Evolutionary conservation across 2,329 filamentous ascomycete genomes (phyloP).

Genomic region (Ustilaginoidea virens): DNA sequence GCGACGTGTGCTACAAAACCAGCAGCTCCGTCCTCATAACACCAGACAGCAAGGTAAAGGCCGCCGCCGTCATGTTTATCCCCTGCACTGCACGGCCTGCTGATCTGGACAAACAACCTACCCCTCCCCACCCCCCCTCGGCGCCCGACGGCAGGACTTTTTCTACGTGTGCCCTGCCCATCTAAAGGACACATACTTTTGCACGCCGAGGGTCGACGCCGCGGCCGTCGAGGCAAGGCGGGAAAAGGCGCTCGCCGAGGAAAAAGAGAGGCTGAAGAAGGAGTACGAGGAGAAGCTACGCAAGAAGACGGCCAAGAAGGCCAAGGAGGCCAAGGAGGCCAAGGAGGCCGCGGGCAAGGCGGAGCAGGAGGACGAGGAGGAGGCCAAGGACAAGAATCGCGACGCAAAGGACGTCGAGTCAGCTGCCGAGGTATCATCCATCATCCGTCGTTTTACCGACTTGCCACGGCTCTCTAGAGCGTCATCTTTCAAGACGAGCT

Average conservation of each 20-base stretch:
- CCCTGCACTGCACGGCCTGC: no score
- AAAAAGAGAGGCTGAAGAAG: slow-evolving; percentile 51
- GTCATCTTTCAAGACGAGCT: neutral
- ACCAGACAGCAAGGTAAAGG: slow-evolving; percentile 82
- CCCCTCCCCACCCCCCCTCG: no score
- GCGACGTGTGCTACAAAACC: slow-evolving; percentile 84
- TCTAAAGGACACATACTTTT: slow-evolving; percentile 71
- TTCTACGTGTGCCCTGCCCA: slow-evolving; percentile 84
- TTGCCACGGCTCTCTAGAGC: no score
- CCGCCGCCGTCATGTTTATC: no score
- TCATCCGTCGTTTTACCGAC: neutral
- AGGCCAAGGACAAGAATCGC: slow-evolving; percentile 15
- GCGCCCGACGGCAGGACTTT: no score
- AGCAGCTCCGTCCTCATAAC: slow-evolving; percentile 79
- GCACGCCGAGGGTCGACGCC: slow-evolving; percentile 56
- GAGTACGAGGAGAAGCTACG: slow-evolving; percentile 63
- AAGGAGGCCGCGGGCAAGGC: no score
- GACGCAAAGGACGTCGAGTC: no score
- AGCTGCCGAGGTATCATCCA: neutral
- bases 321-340: slow-evolving; percentile 26
- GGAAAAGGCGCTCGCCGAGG: slow-evolving; percentile 48
- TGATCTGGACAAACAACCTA: no score
- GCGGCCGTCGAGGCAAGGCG: slow-evolving; percentile 45
- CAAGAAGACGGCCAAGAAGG: slow-evolving; percentile 51
- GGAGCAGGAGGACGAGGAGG: slow-evolving; percentile 16